Evolutionary conservation across 2,329 filamentous ascomycete species (phyloP), one percentile per base, ranked within the genome.

Genomic region (Ophiosphaerella narmari): DNA sequence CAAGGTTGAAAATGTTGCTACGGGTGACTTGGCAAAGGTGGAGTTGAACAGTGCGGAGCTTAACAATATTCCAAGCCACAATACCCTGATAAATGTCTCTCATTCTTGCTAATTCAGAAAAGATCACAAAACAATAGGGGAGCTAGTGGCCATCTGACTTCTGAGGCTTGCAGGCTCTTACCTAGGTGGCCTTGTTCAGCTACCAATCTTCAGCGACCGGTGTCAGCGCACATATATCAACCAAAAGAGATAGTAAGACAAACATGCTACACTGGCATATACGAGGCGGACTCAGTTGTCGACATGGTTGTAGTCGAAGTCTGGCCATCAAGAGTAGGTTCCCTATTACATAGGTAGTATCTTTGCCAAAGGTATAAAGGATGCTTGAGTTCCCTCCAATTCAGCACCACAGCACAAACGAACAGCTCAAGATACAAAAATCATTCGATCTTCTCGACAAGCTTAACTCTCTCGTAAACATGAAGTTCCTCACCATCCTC

Each of bases 401-500:
- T 23, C 29, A 24, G 12, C 29, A 33, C 7, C 29, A 34, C 29
- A 43, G 12, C 29, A n/a, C 29, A n/a, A 16, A 11, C 37, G 8
- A 21, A 16, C 6, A 21, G 8, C 8, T 33, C 39, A 16, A 11
- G 33, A 11, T 29, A 33, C 21, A 2, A 11, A n/a, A 11, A 33
- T 14, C 29, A 42, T n/a, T 29, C 38, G 29, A 40, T 12, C 39
- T 16, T 26, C 14, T 23, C 24, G 18, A 18, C n/a, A 23, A 18
- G 1, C 39, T 11, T 21, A 13, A 33, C 31, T 9, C 12, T 16
- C 31, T 18, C 7, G 7, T n/a, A 21, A 43, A 26, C 14, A 39
- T 40, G 37, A 32, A 46, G 36, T 46, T 48, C 39, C 11, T 41
- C 45, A 14, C 38, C 16, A 42, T 48, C 38, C 39, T 48, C 26